phyloP scores from a whole-genome alignment of 768 basidiomycete species.

The Kwoniella sp. region DNA sequence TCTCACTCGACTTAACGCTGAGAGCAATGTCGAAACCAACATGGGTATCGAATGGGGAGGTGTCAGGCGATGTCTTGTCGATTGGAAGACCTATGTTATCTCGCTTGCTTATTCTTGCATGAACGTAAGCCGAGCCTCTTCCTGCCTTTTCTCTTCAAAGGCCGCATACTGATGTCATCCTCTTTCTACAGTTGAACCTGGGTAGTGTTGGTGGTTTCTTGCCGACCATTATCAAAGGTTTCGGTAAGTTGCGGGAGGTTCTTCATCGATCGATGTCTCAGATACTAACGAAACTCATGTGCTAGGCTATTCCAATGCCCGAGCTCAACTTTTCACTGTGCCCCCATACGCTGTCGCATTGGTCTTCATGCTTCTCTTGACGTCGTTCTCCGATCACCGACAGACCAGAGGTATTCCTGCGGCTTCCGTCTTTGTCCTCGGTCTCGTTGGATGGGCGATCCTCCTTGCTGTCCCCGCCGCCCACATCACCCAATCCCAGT shows the following conservation, averaged over 20 bases:
- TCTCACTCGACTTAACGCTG: slow-evolving; percentile 53
- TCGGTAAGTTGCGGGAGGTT: slow-evolving; percentile 8
- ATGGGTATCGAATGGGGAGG: slow-evolving; percentile 55
- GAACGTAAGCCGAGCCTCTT: not conserved
- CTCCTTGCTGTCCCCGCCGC: slow-evolving; percentile 47
- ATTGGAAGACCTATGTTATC: slow-evolving; percentile 56
- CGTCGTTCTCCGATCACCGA: slow-evolving; percentile 47
- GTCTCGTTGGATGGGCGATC: slow-evolving; percentile 55
- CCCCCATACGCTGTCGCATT: slow-evolving; percentile 57
- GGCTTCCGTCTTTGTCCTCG: slow-evolving; percentile 52
- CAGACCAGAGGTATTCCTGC: slow-evolving; percentile 49
- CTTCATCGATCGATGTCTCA: no score
- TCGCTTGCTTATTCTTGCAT: slow-evolving; percentile 39
- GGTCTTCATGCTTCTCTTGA: slow-evolving; percentile 53
- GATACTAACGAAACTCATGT: no score
- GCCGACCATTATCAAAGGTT: slow-evolving; percentile 57
- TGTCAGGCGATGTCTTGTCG: slow-evolving; percentile 52
- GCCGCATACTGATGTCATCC: not conserved
- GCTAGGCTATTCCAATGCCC: slow-evolving; percentile 50
- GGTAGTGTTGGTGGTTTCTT: slow-evolving; percentile 51
- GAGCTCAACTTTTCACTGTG: slow-evolving; percentile 55
- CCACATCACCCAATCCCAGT: slow-evolving; percentile 30
- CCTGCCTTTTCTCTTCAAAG: not conserved
- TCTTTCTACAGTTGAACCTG: slow-evolving; percentile 24
- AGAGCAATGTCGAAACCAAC: slow-evolving; percentile 35